Conservation (phyloP, 805 yeast species). For the Yarrowia sp. region DNA sequence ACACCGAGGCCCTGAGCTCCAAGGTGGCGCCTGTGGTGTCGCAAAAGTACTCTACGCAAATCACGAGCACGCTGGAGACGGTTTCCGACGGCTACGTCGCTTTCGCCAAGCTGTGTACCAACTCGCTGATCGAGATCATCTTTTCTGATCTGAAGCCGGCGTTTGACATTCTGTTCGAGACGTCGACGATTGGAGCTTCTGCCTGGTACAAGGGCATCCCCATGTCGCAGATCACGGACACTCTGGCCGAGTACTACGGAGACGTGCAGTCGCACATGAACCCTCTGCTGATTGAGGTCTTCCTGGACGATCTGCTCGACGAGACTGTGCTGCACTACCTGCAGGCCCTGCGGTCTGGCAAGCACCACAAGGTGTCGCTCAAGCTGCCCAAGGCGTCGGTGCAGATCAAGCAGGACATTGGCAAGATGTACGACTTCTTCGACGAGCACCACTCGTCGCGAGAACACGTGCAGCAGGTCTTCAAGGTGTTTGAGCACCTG, state of each 20-base stretch:
- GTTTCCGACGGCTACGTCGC: constrained; percentile 79
- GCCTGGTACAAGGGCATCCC: constrained; percentile 64
- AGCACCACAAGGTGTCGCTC: constrained; percentile 45
- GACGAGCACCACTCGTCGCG: constrained; percentile 44
- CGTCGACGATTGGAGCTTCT: constrained; percentile 50
- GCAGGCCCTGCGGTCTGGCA: constrained; percentile 41
- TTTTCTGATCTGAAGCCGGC: constrained; percentile 69
- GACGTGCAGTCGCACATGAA: constrained; percentile 59
- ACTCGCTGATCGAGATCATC: constrained; percentile 56
- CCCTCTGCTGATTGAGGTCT: constrained; percentile 52
- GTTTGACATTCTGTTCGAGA: constrained; percentile 54
- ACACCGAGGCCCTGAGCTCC: constrained; percentile 65
- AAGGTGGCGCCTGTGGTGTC: constrained; percentile 65
- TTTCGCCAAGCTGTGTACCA: constrained; percentile 63
- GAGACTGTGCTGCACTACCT: constrained; percentile 52
- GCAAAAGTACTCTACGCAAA: constrained; percentile 58
- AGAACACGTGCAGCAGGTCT: constrained; percentile 47
- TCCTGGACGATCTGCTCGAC: constrained; percentile 54
- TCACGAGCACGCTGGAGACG: constrained; percentile 55
- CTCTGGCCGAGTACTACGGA: constrained; percentile 68
- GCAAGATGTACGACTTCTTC: constrained; percentile 53
- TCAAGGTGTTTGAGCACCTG: constrained; percentile 60
- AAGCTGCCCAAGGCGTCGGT: constrained; percentile 43
- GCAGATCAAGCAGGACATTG: constrained; percentile 60
- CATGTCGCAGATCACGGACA: constrained; percentile 63